These are phyloP conservation scores for Meyerozyma sp. DNA, from an alignment of 1,139 yeast species.

Conservation along the genomic window DNA sequence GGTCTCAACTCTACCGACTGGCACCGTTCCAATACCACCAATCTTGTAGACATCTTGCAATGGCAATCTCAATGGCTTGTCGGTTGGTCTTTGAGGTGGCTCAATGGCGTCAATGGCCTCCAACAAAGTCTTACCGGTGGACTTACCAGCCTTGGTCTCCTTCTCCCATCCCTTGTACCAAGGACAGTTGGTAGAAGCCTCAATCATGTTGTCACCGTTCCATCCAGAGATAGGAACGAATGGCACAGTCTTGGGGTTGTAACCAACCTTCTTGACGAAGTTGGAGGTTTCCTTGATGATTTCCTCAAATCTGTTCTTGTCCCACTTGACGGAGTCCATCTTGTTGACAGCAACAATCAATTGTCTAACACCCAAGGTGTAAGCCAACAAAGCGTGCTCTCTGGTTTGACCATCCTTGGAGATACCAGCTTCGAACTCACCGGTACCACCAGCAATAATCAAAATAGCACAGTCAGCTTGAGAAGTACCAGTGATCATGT, in stretches of 20 bases:
- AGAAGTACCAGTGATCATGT: slow-evolving; percentile 90
- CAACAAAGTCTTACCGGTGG: slow-evolving; percentile 80
- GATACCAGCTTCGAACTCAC: slow-evolving; percentile 96
- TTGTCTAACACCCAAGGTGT: slow-evolving; percentile 87
- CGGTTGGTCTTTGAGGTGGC: slow-evolving; percentile 81
- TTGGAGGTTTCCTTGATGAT: slow-evolving; percentile 78
- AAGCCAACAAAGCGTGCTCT: slow-evolving; percentile 88
- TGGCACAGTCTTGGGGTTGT: slow-evolving; percentile 88
- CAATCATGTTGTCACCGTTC: slow-evolving; percentile 95
- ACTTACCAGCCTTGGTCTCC: slow-evolving; percentile 77
- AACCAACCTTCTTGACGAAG: slow-evolving; percentile 92
- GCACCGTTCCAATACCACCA: slow-evolving; percentile 92
- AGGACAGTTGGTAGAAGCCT: slow-evolving; percentile 74
- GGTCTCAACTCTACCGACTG: slow-evolving; percentile 93
- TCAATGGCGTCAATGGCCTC: slow-evolving; percentile 86
- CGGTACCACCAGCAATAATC: slow-evolving; percentile 87
- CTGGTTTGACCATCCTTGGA: slow-evolving; percentile 92
- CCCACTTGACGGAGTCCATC: slow-evolving; percentile 91
- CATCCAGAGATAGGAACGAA: slow-evolving; percentile 92
- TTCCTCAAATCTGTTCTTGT: slow-evolving; percentile 75
- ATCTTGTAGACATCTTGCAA: slow-evolving; percentile 91
- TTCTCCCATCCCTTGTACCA: slow-evolving; percentile 92
- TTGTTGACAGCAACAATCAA: slow-evolving; percentile 88
- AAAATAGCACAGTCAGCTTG: slow-evolving; percentile 92
- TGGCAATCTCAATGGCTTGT: slow-evolving; percentile 89